Evolutionary conservation across 768 basidiomycete genomes (phyloP).

Genomic region (Hericium erinaceus): DNA sequence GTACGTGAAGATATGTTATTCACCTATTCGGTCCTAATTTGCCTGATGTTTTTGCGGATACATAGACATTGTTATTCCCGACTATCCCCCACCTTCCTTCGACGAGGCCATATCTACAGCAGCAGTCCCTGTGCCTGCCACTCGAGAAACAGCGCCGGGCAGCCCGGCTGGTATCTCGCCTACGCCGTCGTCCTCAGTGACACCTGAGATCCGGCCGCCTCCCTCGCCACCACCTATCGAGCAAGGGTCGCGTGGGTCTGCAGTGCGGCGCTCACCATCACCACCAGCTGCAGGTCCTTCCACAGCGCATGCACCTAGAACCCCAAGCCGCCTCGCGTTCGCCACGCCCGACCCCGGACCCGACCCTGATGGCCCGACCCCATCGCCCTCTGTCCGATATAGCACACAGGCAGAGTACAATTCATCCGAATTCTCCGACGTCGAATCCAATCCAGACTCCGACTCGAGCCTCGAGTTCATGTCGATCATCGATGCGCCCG

Average conservation of each 20-base stretch:
- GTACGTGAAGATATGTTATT: constrained; percentile 11
- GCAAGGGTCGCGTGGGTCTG: too few species aligned
- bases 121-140: constrained; percentile 2
- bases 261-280: neutral
- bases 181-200: constrained; percentile 3
- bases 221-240: too few species aligned
- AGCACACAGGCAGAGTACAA: constrained; percentile 14
- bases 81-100: constrained; percentile 71
- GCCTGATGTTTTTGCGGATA: neutral
- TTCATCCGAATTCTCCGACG: neutral
- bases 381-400: constrained; percentile 7
- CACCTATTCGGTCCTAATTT: neutral
- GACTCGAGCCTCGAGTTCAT: constrained; percentile 13
- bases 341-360: neutral
- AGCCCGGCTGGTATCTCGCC: constrained; percentile 4
- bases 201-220: too few species aligned
- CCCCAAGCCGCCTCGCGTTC: constrained; percentile 6
- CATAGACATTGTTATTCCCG: constrained; percentile 28
- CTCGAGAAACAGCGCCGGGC: neutral
- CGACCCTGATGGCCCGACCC: neutral
- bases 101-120: constrained; percentile 44
- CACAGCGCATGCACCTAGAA: constrained; percentile 10
- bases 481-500: constrained; percentile 9
- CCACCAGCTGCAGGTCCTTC: constrained; percentile 1
- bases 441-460: constrained; percentile 5